Base-by-base conservation (phyloP, 805 yeast genomes). In the Spathaspora passalidarum region DNA sequence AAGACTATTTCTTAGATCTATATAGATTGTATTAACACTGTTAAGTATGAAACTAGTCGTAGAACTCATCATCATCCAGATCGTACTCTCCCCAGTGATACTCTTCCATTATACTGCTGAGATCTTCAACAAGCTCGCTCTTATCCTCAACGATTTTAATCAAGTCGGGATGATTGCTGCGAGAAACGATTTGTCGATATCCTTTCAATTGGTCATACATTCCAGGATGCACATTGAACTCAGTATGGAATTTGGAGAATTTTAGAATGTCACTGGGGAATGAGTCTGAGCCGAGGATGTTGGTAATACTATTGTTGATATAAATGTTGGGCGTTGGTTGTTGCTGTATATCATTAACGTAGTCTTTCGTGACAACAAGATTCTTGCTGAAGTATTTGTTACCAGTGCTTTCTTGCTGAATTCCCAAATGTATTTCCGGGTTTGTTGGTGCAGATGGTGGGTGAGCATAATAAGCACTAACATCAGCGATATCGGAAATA, bases 1-100 rank as follows among this genome's bases (percentile, higher is more conserved):
- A 92, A 91, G 80, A 84, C 95, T 53, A 63, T 84, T 48, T 69
- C 49, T 43, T 55, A 54, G 42, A 25, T n/a, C 26, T 23, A 39
- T 21, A 9, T 14, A 16, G 32, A n/a, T 26, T 26, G 32, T 26
- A 26, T 26, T 10, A 10, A 26, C 32, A 26, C n/a, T 26, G 13
- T 16, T 9, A 36, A 13, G 5, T 36, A 17, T 36, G 8, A 9
- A 36, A 36, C 13, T 49, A 47, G 10, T 47, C 47, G 11, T 46
- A 51, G 13, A 49, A 56, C 20, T 58, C 65, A 40, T 65, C 69
- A 39, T 56, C 55, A 16, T 56, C 60, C 16, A 20, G 22, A 35
- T 66, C 69, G 44, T 68, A 71, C 2, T 63, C 67, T 11, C 52
- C 45, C 34, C 34, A 29, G 0, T 66, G 55, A 43, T 72, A 71